Evolutionary conservation across 345 rosid species (phyloP).

Genomic region (Gossypium rotundifolium): DNA sequence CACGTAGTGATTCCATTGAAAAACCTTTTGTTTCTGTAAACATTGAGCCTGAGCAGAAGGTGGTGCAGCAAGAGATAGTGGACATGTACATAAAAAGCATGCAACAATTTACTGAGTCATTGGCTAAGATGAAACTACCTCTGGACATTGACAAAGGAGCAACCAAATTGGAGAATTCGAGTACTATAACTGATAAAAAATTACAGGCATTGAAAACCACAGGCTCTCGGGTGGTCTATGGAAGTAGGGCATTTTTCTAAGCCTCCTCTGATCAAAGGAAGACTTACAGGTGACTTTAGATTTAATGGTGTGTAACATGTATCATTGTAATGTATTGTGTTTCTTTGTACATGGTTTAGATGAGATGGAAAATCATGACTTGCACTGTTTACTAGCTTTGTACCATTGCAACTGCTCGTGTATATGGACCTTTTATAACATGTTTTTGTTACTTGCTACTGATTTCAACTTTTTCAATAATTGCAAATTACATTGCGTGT

Average conservation of each 20-base stretch:
- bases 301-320: constrained; percentile 37
- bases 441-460: constrained; percentile 11
- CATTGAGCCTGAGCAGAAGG: constrained; percentile 64
- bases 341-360: constrained; percentile 44
- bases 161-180: constrained; percentile 71
- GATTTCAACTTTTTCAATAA: constrained; percentile 23
- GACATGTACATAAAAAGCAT: constrained; percentile 99
- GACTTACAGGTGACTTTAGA: constrained; percentile 61
- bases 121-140: constrained; percentile 99
- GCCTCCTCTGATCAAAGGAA: constrained; percentile 37
- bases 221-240: constrained; percentile 89
- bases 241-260: constrained; percentile 97
- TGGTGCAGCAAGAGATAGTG: constrained; percentile 88
- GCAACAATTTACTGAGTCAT: constrained; percentile 98
- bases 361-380: constrained; percentile 34
- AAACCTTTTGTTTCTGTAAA: constrained; percentile 47
- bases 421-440: constrained; percentile 29
- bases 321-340: constrained; percentile 48
- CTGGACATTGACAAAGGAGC: constrained; percentile 67
- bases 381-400: constrained; percentile 34
- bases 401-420: constrained; percentile 31
- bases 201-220: constrained; percentile 50
- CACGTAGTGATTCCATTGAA: constrained; percentile 25
- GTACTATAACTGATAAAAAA: constrained; percentile 64
- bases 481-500: constrained; percentile 18